Conservation (phyloP, 129 eudicot genomes). For the Escallonia herrerae region DNA sequence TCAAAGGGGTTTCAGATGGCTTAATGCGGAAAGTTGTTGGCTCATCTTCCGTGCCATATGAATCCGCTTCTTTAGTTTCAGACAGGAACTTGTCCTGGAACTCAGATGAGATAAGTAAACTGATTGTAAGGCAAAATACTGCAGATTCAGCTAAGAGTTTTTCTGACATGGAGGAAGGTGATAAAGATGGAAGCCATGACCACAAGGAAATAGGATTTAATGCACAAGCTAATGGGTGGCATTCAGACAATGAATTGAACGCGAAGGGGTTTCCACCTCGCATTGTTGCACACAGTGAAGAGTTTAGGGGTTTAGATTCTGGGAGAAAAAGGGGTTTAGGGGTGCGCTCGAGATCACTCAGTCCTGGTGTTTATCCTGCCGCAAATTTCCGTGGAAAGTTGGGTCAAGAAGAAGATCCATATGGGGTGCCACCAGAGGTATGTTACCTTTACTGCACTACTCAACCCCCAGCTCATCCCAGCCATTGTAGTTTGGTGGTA, state of each 20-base stretch:
- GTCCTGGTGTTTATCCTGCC: constrained; percentile 21
- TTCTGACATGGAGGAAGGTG: constrained; percentile 62
- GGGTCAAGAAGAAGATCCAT: constrained; percentile 49
- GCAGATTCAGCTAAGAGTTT: constrained; percentile 47
- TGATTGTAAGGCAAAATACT: constrained; percentile 32
- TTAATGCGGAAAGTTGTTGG: constrained; percentile 56
- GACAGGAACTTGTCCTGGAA: constrained; percentile 54
- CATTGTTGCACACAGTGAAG: constrained; percentile 51
- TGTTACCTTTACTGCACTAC: background rate
- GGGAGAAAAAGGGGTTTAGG: constrained; percentile 28
- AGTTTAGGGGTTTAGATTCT: constrained; percentile 24
- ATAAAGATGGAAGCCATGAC: constrained; percentile 30
- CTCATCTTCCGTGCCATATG: constrained; percentile 39
- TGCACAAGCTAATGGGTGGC: constrained; percentile 44
- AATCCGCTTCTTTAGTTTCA: constrained; percentile 23
- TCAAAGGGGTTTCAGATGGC: constrained; percentile 93
- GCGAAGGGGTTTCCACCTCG: constrained; percentile 62
- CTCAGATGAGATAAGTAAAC: constrained; percentile 52
- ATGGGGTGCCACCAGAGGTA: constrained; percentile 97
- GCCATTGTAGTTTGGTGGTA: too few relatives aligned
- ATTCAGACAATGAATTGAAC: constrained; percentile 62
- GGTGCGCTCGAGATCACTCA: constrained; percentile 31
- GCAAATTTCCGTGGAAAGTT: constrained; percentile 34
- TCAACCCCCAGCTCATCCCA: too few relatives aligned
- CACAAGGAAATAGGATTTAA: constrained; percentile 30